Evolutionary conservation across 2,329 filamentous ascomycete species (phyloP), one percentile per base, ranked within the genome.

Genomic region (Phoma herbarum): DNA sequence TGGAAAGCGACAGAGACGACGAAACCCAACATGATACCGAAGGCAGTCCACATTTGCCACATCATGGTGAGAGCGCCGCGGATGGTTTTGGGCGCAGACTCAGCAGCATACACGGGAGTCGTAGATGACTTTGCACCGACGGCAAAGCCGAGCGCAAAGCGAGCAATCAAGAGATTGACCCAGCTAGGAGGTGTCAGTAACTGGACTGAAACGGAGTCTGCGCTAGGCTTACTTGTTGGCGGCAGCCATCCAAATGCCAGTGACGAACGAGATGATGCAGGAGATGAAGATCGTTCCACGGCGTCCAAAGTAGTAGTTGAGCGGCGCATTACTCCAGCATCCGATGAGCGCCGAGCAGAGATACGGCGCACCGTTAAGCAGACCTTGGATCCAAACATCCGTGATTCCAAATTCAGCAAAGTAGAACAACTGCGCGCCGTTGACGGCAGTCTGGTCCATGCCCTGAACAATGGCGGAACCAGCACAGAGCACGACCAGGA

Each of bases 391-490:
- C 67, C 70, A 73, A n/a, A 72, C 69, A 23, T 74, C 63, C 2
- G 59, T 56, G 5, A 66, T 57, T 6, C 50, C 57, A n/a, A 74
- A 75, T 39, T 74, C 73, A 2, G 62, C 42, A 41, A 69, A 72
- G 45, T 75, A 75, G 61, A 63, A 75, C 12, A 66, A 59, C 68
- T 75, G 54, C 4, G 71, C 72, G 37, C 72, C 73, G 22, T 76
- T 76, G 2, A 75, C 70, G 3, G 71, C 72, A 5, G 73, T 73
- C 46, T 75, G 71, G 52, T 75, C 72, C 72, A 72, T 72, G 22
- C 88, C 88, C 69, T 91, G 89, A 0, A 91, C 89, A 23, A 88
- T 87, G 16, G 89, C 89, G 42, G 85, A 88, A 20, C 86, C 81
- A n/a, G 86, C 89, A 67, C 87, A 90, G 33, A 88, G 80, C 59